These are phyloP conservation scores for Alloascoidea africana DNA, from an alignment of 805 yeast species.

Conservation along the genomic window DNA sequence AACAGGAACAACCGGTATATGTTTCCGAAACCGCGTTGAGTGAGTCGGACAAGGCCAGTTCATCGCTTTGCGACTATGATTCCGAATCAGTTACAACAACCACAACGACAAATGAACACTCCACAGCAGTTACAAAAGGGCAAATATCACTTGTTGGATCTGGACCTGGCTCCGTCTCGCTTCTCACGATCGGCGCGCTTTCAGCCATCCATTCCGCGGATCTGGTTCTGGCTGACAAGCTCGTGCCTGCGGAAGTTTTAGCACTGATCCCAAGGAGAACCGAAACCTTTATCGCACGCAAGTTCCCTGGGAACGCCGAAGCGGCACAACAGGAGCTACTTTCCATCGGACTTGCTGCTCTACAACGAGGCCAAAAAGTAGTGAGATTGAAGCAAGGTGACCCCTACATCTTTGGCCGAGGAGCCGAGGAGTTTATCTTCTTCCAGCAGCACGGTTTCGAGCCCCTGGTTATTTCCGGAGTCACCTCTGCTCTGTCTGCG, in stretches of 20 bases:
- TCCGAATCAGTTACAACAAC: no score
- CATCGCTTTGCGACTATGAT: no score
- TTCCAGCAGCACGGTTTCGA: slow-evolving; percentile 52
- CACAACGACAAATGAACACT: not conserved
- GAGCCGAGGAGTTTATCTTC: slow-evolving; percentile 78
- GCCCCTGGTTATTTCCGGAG: slow-evolving; percentile 74
- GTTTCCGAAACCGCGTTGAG: not conserved
- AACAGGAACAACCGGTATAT: slow-evolving; percentile 4
- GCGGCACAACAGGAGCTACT: slow-evolving; percentile 79
- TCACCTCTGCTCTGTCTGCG: slow-evolving; percentile 81
- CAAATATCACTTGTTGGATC: slow-evolving; percentile 76
- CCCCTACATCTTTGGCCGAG: slow-evolving; percentile 92
- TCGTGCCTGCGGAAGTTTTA: slow-evolving; percentile 80
- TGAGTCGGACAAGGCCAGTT: not conserved
- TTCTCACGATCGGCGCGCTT: slow-evolving; percentile 75
- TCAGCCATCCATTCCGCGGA: slow-evolving; percentile 74
- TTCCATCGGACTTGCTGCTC: slow-evolving; percentile 50
- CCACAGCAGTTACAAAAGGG: slow-evolving; percentile 22
- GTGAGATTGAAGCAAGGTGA: slow-evolving; percentile 93
- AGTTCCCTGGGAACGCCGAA: slow-evolving; percentile 95
- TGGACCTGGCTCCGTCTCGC: slow-evolving; percentile 82
- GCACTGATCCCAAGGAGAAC: slow-evolving; percentile 68
- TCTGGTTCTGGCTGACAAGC: slow-evolving; percentile 73
- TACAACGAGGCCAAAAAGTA: slow-evolving; percentile 55
- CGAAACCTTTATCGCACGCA: slow-evolving; percentile 72